Evolutionary conservation across 164 flowering plant species (phyloP).

Genomic region (Chimonanthus praecox): DNA sequence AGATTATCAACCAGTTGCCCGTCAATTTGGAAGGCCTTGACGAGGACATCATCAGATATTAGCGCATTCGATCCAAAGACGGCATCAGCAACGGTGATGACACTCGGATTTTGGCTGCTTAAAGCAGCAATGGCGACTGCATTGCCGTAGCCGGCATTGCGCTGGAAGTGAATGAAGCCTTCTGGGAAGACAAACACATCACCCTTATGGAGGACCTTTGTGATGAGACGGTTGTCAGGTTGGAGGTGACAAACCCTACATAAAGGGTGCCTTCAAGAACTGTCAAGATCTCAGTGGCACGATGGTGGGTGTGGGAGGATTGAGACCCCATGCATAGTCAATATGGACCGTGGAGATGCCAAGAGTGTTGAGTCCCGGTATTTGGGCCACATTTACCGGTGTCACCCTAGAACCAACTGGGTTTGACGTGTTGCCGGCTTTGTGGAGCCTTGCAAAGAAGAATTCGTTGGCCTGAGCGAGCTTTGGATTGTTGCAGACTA

Average conservation of each 20-base stretch:
- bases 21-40: constrained; percentile 6
- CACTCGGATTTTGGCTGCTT: constrained; percentile 3
- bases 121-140: background rate
- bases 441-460: constrained; percentile 11
- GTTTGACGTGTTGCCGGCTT: background rate
- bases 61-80: constrained; percentile 3
- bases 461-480: constrained; percentile 8
- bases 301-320: background rate
- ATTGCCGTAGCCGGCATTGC: background rate
- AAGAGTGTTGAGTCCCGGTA: background rate
- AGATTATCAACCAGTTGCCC: background rate
- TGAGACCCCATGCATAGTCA: background rate
- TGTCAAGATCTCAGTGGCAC: constrained; percentile 2
- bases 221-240: background rate
- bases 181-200: constrained; percentile 10
- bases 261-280: constrained; percentile 3
- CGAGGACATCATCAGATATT: constrained; percentile 3
- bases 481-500: constrained; percentile 10
- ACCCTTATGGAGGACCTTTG: background rate
- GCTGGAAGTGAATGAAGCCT: constrained; percentile 5
- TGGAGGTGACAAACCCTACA: background rate
- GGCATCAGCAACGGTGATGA: constrained; percentile 7
- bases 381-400: background rate
- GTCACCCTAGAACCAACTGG: background rate
- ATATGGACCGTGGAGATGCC: background rate